phyloP scores from a whole-genome alignment of 805 yeast species.

The Yarrowia deformans region DNA sequence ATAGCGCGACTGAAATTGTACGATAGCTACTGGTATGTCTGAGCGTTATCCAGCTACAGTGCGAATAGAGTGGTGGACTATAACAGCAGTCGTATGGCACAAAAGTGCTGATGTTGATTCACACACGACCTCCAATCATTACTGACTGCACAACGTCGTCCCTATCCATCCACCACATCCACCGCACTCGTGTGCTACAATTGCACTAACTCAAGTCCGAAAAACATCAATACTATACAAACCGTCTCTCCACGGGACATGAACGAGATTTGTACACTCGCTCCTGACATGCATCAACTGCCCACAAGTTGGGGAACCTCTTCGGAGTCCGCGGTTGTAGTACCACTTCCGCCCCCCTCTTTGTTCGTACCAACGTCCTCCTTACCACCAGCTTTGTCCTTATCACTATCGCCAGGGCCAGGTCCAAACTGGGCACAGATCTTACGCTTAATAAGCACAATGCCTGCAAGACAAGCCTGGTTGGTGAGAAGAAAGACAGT shows the following conservation, averaged over 20 bases:
- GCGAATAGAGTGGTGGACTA: too few species aligned
- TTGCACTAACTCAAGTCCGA: slow-evolving; percentile 1
- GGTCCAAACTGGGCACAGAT: slow-evolving; percentile 11
- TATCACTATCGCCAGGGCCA: neutral
- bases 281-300: slow-evolving; percentile 6
- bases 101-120: too few species aligned
- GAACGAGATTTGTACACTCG: neutral
- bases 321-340: neutral
- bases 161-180: too few species aligned
- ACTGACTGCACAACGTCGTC: too few species aligned
- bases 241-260: slow-evolving; percentile 2
- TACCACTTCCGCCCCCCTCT: neutral
- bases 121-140: too few species aligned
- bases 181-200: too few species aligned
- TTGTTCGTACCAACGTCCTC: neutral
- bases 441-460: slow-evolving; percentile 34
- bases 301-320: slow-evolving; percentile 5
- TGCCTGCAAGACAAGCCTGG: slow-evolving; percentile 22
- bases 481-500: slow-evolving; percentile 11
- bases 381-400: neutral
- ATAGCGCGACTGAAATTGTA: too few species aligned
- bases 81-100: too few species aligned
- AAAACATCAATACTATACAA: slow-evolving; percentile 22
- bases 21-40: too few species aligned
- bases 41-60: too few species aligned